A percentile compares a stretch with the other conserved stretches of the same genome.
Evolutionary conservation across 805 yeast species (phyloP).

Genomic region (Candida hungchunana): DNA sequence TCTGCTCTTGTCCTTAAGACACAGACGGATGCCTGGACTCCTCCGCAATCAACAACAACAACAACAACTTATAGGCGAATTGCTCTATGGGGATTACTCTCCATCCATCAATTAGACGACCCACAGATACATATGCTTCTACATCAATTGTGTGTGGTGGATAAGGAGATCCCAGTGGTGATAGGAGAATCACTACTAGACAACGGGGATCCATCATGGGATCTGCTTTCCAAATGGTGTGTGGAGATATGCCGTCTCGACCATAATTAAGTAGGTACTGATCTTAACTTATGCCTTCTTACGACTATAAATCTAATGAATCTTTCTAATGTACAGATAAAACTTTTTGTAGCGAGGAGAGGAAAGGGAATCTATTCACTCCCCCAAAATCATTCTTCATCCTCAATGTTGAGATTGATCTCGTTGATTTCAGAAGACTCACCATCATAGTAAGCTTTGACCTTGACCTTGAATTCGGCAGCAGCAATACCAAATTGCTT

Average conservation of each 20-base stretch:
- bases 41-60: too few relatives aligned
- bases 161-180: neutral
- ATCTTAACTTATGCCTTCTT: too few relatives aligned
- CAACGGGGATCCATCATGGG: too few relatives aligned
- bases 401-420: conserved; percentile 33
- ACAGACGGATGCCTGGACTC: too few relatives aligned
- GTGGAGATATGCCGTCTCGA: too few relatives aligned
- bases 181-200: too few relatives aligned
- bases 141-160: conserved; percentile 4
- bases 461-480: conserved; percentile 79
- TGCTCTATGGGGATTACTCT: conserved; percentile 10
- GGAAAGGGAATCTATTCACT: too few relatives aligned
- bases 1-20: conserved; percentile 5
- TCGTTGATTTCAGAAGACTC: conserved; percentile 38
- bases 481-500: conserved; percentile 96
- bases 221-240: conserved; percentile 5
- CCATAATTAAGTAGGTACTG: too few relatives aligned
- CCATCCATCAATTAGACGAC: neutral
- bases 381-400: conserved; percentile 18
- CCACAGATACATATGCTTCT: conserved; percentile 3
- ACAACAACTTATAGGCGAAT: too few relatives aligned
- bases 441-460: conserved; percentile 73
- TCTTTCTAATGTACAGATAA: neutral
- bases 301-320: neutral
- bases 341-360: too few relatives aligned